phyloP scores from a whole-genome alignment of 208 protist genomes.

The Trichomonas gallinae region DNA sequence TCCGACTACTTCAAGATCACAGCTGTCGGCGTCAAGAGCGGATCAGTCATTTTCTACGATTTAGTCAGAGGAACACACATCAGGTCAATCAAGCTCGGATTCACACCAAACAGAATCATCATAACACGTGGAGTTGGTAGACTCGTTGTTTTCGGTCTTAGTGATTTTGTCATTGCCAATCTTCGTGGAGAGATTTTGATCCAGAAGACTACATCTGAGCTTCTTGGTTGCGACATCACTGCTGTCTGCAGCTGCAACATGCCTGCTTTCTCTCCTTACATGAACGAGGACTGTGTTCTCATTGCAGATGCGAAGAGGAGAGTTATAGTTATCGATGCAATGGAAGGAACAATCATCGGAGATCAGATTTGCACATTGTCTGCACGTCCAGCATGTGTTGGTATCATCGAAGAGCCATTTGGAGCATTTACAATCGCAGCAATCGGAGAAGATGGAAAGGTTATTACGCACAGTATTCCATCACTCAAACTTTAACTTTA shows the following conservation, averaged over 20 bases:
- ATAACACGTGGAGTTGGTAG: background rate
- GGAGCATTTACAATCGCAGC: background rate
- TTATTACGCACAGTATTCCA: background rate
- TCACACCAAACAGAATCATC: background rate
- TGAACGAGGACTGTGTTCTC: background rate
- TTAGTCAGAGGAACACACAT: background rate
- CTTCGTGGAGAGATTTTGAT: background rate
- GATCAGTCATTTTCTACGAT: background rate
- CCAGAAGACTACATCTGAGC: background rate
- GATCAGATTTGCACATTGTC: background rate
- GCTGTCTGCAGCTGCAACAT: background rate
- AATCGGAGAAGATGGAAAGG: background rate
- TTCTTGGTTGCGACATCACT: background rate
- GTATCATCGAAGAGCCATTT: background rate
- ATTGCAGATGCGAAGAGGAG: background rate
- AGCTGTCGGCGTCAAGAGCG: background rate
- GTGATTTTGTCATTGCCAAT: background rate
- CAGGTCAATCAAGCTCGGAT: background rate
- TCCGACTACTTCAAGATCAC: background rate
- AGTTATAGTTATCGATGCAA: background rate
- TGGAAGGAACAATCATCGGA: background rate
- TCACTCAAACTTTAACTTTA: background rate
- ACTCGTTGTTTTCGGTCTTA: background rate
- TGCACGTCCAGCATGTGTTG: background rate
- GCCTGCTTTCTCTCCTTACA: background rate